These are phyloP conservation scores for Symbiodinium natans DNA, from an alignment of 73 alveolate genomes.

Conservation along the genomic window DNA sequence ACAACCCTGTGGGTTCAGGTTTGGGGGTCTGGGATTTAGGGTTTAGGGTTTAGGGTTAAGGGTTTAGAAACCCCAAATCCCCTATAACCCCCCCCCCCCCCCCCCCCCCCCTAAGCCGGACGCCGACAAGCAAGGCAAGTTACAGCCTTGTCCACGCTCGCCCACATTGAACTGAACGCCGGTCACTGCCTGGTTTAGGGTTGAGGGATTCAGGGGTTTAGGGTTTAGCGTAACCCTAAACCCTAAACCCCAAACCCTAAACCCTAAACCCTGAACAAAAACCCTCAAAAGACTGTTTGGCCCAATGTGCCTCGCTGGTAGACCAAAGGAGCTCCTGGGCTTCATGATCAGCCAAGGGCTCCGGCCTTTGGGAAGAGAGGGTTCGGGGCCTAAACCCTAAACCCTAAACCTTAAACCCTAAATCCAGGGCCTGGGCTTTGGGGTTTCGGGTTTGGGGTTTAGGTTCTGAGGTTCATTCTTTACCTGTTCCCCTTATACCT, in stretches of 20 bases:
- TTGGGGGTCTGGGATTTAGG: too few relatives aligned
- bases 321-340: constrained; percentile 44
- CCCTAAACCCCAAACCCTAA: not conserved
- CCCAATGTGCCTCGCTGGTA: constrained; percentile 28
- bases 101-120: too few relatives aligned
- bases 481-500: too few relatives aligned
- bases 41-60: too few relatives aligned
- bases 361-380: not conserved
- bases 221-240: not conserved
- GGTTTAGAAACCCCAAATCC: too few relatives aligned
- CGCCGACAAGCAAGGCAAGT: too few relatives aligned
- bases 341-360: constrained; percentile 45
- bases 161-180: not conserved
- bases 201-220: too few relatives aligned
- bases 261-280: not conserved
- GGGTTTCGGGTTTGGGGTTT: not conserved
- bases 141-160: not conserved
- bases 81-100: too few relatives aligned
- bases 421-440: not conserved
- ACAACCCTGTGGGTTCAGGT: too few relatives aligned
- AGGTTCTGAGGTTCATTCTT: not conserved
- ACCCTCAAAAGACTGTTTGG: too few relatives aligned
- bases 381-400: too few relatives aligned
- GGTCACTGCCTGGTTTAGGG: not conserved
- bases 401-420: too few relatives aligned